These are phyloP conservation scores for Wallacemonas collosoma DNA, from an alignment of 208 protist species.

Conservation along the genomic window DNA sequence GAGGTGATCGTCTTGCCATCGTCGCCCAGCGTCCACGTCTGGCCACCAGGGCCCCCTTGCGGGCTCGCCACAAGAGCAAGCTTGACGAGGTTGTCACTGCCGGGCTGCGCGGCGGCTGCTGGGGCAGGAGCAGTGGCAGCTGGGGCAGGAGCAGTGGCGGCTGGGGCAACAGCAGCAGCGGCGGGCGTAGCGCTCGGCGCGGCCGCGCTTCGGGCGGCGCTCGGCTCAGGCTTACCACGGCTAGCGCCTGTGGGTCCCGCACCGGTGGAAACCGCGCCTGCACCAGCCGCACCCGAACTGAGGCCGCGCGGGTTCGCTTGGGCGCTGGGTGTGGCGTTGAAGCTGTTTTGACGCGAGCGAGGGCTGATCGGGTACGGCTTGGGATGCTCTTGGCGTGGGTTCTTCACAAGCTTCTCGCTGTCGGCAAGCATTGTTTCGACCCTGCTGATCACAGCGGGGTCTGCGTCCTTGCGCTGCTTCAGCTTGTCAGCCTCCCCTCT, in stretches of 20 bases:
- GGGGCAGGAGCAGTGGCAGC: not conserved
- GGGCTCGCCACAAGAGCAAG: conserved; percentile 34
- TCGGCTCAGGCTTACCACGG: too few species aligned
- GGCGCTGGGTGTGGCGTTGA: conserved; percentile 18
- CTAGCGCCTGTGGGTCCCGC: too few species aligned
- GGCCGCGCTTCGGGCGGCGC: not conserved
- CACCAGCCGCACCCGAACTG: not conserved
- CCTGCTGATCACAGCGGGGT: conserved; percentile 37
- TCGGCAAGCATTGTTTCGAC: conserved; percentile 54
- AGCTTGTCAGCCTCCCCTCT: conserved; percentile 46
- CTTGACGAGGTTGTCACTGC: conserved; percentile 32
- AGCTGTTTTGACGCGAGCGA: conserved; percentile 19
- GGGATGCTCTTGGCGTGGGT: conserved; percentile 38
- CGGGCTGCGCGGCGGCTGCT: not conserved
- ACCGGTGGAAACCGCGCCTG: not conserved
- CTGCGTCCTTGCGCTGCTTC: conserved; percentile 36
- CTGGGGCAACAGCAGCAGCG: not conserved
- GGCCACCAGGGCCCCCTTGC: conserved; percentile 21
- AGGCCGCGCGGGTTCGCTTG: not conserved
- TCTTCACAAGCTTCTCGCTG: conserved; percentile 41
- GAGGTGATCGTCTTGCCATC: conserved; percentile 36
- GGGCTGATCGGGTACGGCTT: conserved; percentile 43
- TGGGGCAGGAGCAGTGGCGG: not conserved
- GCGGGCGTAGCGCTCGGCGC: not conserved
- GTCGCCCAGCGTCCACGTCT: conserved; percentile 29